A percentile compares a stretch with the other conserved stretches of the same genome.
Conservation (phyloP, 2,329 filamentous ascomycete genomes). For the Scolecobasidium constrictum region DNA sequence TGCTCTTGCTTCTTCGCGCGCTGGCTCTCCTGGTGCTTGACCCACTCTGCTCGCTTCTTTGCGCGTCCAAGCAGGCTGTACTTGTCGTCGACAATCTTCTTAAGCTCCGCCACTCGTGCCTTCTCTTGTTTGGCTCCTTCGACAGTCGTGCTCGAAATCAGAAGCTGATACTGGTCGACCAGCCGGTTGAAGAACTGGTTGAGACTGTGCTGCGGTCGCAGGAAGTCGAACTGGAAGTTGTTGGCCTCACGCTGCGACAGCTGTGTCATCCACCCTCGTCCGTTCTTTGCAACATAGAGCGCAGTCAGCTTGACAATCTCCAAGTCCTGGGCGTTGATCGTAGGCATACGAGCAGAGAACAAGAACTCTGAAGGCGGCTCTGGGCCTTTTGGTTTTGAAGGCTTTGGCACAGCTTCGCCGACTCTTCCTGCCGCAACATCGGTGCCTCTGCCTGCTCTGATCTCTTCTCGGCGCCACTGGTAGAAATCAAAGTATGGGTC, state of each 20-base stretch:
- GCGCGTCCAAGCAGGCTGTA: constrained; percentile 71
- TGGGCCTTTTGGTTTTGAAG: constrained; percentile 67
- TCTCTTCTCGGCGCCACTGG: constrained; percentile 78
- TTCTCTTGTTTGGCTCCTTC: constrained; percentile 63
- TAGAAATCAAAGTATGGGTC: constrained; percentile 88
- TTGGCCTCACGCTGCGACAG: constrained; percentile 78
- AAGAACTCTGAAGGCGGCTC: constrained; percentile 77
- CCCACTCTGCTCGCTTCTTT: constrained; percentile 77
- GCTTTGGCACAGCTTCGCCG: constrained; percentile 47
- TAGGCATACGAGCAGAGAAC: constrained; percentile 94
- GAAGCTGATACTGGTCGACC: constrained; percentile 83
- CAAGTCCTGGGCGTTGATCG: constrained; percentile 90
- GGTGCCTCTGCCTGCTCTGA: constrained; percentile 73
- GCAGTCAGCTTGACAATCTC: constrained; percentile 66
- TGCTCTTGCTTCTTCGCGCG: constrained; percentile 83
- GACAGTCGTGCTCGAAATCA: constrained; percentile 58
- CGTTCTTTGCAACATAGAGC: constrained; percentile 85
- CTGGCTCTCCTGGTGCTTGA: constrained; percentile 72
- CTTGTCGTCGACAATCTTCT: constrained; percentile 66
- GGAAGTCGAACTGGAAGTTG: constrained; percentile 93
- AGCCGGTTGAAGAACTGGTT: constrained; percentile 92
- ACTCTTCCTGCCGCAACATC: constrained; percentile 64
- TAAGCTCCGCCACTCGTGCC: constrained; percentile 60
- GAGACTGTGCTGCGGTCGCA: constrained; percentile 88
- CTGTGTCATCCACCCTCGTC: constrained; percentile 81